Percentiles rank a stretch among this genome's conserved stretches.
These are phyloP conservation scores for Sarocladium kiliense DNA, from an alignment of 2,329 filamentous ascomycete genomes.

Conservation along the genomic window DNA sequence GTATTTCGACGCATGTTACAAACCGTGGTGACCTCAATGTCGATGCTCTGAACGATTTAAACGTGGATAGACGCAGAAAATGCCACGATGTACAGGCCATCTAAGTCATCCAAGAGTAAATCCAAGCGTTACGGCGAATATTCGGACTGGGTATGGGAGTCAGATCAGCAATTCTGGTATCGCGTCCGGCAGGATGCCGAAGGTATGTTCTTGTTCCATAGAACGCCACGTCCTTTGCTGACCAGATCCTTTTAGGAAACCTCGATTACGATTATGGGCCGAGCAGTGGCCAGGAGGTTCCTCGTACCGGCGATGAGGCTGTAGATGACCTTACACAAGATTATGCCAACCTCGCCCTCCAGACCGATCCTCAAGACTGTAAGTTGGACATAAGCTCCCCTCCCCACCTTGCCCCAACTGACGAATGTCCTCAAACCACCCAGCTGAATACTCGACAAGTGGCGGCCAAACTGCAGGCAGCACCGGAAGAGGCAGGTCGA, in stretches of 20 bases:
- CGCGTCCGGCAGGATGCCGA: constrained; percentile 21
- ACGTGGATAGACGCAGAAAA: neutral
- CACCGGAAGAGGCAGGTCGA: neutral
- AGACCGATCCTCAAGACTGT: neutral
- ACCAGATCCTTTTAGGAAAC: neutral
- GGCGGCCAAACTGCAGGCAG: neutral
- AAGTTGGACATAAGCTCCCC: neutral
- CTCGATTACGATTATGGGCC: neutral
- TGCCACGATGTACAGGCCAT: constrained; percentile 1
- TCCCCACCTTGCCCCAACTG: too few species aligned
- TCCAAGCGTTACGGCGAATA: constrained; percentile 18
- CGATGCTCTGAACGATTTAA: neutral
- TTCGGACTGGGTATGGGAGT: constrained; percentile 22
- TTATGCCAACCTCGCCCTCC: neutral
- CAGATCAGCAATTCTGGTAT: constrained; percentile 14
- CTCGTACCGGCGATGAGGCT: neutral
- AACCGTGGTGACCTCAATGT: neutral
- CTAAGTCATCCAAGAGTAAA: constrained; percentile 4
- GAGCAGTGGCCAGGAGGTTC: neutral
- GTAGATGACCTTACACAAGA: constrained; percentile 2
- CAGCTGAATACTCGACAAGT: neutral
- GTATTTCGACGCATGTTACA: neutral
- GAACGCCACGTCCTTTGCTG: neutral
- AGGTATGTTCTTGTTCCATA: constrained; percentile 14
- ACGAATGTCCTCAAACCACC: too few species aligned